Evolutionary conservation across 2,329 filamentous ascomycete genomes (phyloP).

Genomic region (Pseudocercospora vitis): DNA sequence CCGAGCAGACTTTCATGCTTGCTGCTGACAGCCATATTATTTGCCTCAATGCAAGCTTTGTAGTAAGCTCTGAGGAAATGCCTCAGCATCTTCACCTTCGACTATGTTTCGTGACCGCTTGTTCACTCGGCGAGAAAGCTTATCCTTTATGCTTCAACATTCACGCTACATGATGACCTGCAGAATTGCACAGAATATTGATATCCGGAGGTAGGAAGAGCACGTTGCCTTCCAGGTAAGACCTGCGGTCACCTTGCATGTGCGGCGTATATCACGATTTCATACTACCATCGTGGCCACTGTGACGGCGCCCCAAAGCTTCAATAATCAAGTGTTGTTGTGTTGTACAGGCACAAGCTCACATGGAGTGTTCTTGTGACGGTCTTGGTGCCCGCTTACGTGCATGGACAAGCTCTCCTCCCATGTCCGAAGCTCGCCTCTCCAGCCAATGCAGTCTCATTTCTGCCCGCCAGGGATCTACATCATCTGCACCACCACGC

Average conservation of each 20-base stretch:
- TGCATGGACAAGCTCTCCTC: not conserved
- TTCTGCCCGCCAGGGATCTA: not conserved
- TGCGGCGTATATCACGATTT: not conserved
- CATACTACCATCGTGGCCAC: not conserved
- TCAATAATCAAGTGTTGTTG: no score
- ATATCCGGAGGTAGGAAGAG: not conserved
- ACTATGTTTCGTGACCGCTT: no score
- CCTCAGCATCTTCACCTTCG: no score
- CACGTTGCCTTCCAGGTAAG: not conserved
- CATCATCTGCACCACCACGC: conserved; percentile 5
- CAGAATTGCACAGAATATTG: not conserved
- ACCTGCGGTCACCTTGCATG: not conserved
- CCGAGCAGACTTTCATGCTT: no score
- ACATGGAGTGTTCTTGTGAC: not conserved
- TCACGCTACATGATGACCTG: no score
- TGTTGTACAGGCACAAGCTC: not conserved
- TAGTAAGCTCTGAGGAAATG: no score
- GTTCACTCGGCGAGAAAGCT: no score
- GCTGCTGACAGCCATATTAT: no score
- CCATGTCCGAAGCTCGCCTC: no score
- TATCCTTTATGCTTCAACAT: no score
- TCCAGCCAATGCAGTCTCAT: no score
- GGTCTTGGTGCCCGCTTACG: not conserved
- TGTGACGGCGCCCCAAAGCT: not conserved
- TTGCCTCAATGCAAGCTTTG: no score